Evolutionary conservation across 805 yeast species (phyloP), one percentile per base, ranked within the genome.

Genomic region (Ascoidea asiatica): DNA sequence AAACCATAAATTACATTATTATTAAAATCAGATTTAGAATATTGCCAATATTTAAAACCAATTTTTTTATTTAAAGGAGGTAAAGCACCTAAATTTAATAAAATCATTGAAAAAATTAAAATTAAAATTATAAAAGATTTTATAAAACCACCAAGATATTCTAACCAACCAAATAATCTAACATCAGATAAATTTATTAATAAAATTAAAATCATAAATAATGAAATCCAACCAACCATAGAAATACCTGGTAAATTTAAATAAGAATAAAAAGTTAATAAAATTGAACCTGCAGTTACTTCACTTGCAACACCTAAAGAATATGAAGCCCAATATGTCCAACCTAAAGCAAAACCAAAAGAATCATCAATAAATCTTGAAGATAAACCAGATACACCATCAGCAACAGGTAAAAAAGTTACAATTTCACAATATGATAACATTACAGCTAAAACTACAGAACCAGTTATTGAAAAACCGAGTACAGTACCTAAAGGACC

Each of bases 341-440:
- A 73, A 1, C 89, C 89, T 0, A 79, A 64, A 4, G 83, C 74
- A 57, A 81, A 81, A 1, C 88, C 88, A 61, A 79, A 79, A 0
- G 87, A 80, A 56, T 81, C 87, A 50, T 80, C 86, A 2, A 81
- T 81, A 61, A 81, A 81, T 40, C 94, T 60, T 0, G 88, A 74
- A 1, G 85, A 73, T 21, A 83, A 64, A 1, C 88, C 89, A 0
- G 86, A 74, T 5, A 83, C 81, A 5, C 89, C 88, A 40, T 82
- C 84, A 21, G 81, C 79, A 15, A 81, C 73, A 0, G 92, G 87
- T n/a, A 83, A 75, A 46, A 83, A 65, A 0, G 90, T 80, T 3
- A 82, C 81, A 80, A 83, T 81, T 58, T 83, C 94, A 48, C 89
- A 85, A 58, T 81, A 81, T 4, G 87, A 78, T 15, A 78, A 61